Conservation (phyloP, 306 rosid genomes). For the Hylodesmum podocarpum region DNA sequence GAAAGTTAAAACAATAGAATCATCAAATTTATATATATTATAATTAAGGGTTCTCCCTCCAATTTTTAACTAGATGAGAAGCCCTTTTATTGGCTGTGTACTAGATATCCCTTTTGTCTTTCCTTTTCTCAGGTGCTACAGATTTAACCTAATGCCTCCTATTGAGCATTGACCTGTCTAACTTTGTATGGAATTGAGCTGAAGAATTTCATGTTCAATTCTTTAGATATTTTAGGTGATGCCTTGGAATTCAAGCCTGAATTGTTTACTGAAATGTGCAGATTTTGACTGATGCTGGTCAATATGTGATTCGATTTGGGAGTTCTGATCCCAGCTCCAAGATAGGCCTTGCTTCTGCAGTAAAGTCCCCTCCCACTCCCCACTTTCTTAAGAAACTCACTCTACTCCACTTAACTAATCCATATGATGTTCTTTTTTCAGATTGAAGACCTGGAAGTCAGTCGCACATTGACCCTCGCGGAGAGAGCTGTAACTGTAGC, state of each 20-base stretch:
- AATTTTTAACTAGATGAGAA: neutral
- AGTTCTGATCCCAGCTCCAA: slow-evolving; percentile 66
- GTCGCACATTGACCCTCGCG: slow-evolving; percentile 62
- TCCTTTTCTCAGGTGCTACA: neutral
- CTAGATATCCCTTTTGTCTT: neutral
- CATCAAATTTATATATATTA: neutral
- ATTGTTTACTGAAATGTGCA: slow-evolving; percentile 35
- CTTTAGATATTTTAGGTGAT: slow-evolving; percentile 5
- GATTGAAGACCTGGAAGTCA: slow-evolving; percentile 82
- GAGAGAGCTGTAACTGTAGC: slow-evolving; percentile 97
- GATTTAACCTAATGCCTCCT: neutral
- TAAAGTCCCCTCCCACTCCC: slow-evolving; percentile 21
- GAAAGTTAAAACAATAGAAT: neutral
- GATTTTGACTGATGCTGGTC: slow-evolving; percentile 95
- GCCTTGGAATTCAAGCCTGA: slow-evolving; percentile 3
- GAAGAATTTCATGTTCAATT: slow-evolving; percentile 13
- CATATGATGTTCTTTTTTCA: slow-evolving; percentile 32
- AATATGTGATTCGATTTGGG: slow-evolving; percentile 94
- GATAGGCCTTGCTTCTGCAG: slow-evolving; percentile 65
- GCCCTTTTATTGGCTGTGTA: neutral
- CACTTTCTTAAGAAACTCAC: neutral
- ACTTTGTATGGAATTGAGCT: neutral
- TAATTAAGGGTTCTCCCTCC: neutral
- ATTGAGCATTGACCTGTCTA: neutral
- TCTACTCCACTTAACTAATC: neutral